phyloP scores from a whole-genome alignment of 805 yeast species.

The Lipomyces japonicus region DNA sequence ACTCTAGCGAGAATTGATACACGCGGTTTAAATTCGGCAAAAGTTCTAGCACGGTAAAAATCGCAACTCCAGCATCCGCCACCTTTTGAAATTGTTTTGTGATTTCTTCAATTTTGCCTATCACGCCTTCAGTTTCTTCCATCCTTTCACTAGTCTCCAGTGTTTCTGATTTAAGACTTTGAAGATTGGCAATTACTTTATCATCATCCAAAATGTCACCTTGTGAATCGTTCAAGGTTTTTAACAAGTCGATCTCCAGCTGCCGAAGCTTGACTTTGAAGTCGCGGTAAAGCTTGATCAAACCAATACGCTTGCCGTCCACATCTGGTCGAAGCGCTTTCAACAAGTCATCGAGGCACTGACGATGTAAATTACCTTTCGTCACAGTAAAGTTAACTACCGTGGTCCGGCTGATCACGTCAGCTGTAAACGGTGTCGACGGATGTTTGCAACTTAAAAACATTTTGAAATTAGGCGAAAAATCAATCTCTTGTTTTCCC shows the following conservation, averaged over 20 bases:
- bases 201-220: slow-evolving; percentile 69
- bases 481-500: slow-evolving; percentile 63
- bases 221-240: slow-evolving; percentile 52
- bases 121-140: slow-evolving; percentile 51
- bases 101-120: slow-evolving; percentile 51
- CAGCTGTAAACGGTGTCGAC: slow-evolving; percentile 53
- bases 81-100: slow-evolving; percentile 50
- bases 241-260: slow-evolving; percentile 58
- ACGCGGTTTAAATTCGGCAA: slow-evolving; percentile 46
- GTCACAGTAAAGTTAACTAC: slow-evolving; percentile 73
- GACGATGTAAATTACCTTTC: slow-evolving; percentile 57
- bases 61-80: slow-evolving; percentile 51
- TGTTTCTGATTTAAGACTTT: slow-evolving; percentile 62
- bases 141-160: slow-evolving; percentile 51
- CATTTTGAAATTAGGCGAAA: slow-evolving; percentile 59
- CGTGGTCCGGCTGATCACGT: slow-evolving; percentile 59
- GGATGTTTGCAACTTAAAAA: slow-evolving; percentile 51
- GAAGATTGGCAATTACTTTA: slow-evolving; percentile 55
- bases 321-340: slow-evolving; percentile 60
- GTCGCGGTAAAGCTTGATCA: slow-evolving; percentile 55
- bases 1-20: slow-evolving; percentile 57
- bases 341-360: slow-evolving; percentile 57
- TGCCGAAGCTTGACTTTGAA: slow-evolving; percentile 51
- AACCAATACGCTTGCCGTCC: slow-evolving; percentile 52
- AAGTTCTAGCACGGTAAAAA: slow-evolving; percentile 48